phyloP scores from a whole-genome alignment of 805 yeast genomes.

The Zygosaccharomyces lentus region DNA sequence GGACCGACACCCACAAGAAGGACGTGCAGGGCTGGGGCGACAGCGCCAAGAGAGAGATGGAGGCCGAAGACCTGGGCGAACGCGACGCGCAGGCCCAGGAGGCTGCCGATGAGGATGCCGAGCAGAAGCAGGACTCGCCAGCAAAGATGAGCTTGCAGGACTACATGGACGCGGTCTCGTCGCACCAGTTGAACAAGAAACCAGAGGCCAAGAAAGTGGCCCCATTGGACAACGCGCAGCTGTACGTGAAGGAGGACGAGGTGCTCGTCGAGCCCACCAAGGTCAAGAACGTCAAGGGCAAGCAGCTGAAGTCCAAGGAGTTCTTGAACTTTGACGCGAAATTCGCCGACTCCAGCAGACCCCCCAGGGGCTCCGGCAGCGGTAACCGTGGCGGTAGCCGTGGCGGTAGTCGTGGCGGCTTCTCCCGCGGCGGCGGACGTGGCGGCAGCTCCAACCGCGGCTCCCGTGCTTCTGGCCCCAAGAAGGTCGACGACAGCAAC shows the following conservation, averaged over 20 bases:
- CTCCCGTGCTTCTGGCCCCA: conserved; percentile 10
- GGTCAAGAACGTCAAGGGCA: conserved; percentile 63
- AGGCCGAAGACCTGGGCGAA: conserved; percentile 54
- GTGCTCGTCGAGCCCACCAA: conserved; percentile 55
- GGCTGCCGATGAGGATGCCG: conserved; percentile 60
- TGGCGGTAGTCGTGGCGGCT: conserved; percentile 31
- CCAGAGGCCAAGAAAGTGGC: conserved; percentile 39
- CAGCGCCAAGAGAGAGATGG: conserved; percentile 58
- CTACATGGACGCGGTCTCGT: conserved; percentile 68
- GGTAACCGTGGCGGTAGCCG: conserved; percentile 34
- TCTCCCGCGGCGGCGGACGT: conserved; percentile 32
- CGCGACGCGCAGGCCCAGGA: conserved; percentile 48
- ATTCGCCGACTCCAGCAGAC: conserved; percentile 55
- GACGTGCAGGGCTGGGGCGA: conserved; percentile 87
- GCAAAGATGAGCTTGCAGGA: conserved; percentile 74
- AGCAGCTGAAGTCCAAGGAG: conserved; percentile 78
- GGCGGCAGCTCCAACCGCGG: conserved; percentile 28
- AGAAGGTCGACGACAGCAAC: conserved; percentile 33
- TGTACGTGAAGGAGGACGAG: conserved; percentile 62
- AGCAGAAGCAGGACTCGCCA: conserved; percentile 45
- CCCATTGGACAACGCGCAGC: conserved; percentile 45
- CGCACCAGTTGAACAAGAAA: conserved; percentile 48
- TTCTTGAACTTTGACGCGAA: conserved; percentile 69
- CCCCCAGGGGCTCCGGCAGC: conserved; percentile 31
- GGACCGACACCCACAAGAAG: conserved; percentile 80